Percentiles rank a stretch among this genome's conserved stretches.
Conservation (phyloP, 225 moss, liverwort and hornwort genomes). For the Antitrichia curtipendula region DNA sequence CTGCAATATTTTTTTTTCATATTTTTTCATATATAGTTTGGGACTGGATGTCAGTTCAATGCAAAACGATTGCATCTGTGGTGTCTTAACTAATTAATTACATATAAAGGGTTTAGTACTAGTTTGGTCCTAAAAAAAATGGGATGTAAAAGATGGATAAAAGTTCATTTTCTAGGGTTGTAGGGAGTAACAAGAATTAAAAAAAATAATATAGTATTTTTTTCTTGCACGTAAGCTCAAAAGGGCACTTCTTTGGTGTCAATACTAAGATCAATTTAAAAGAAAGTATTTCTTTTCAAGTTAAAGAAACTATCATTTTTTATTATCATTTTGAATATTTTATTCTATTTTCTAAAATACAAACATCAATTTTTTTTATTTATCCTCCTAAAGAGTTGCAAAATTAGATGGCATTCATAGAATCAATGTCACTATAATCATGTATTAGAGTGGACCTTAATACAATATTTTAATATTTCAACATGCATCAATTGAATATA, state of each 20-base stretch:
- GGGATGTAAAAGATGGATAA: no score
- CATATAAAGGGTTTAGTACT: no score
- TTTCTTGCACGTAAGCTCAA: background rate
- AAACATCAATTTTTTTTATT: background rate
- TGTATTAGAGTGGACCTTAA: accelerated
- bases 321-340: accelerated
- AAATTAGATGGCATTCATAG: background rate
- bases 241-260: background rate
- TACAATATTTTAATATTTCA: no score
- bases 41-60: background rate
- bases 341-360: background rate
- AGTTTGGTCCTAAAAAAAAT: no score
- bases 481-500: accelerated
- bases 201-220: no score
- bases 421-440: background rate
- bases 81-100: no score
- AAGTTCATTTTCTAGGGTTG: background rate
- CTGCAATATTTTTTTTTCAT: background rate
- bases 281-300: background rate
- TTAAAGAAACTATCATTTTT: background rate
- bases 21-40: background rate
- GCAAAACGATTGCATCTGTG: no score
- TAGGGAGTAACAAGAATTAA: accelerated
- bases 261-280: background rate
- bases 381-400: background rate